phyloP scores from a whole-genome alignment of 1,139 yeast species.

The Sugiyamaella neomexicana region DNA sequence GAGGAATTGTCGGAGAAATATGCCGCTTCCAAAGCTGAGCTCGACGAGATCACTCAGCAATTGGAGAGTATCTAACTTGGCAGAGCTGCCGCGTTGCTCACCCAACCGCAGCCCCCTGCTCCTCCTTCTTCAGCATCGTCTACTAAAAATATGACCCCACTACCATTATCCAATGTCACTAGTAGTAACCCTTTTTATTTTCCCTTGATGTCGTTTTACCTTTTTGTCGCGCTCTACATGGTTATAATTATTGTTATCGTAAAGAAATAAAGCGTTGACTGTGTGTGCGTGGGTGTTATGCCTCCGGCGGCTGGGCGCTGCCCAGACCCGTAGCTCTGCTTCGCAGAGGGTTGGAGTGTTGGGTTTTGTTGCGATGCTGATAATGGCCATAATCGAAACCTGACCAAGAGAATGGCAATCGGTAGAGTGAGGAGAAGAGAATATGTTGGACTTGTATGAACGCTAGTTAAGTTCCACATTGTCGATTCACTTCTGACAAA shows the following conservation, averaged over 20 bases:
- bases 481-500: too few species aligned
- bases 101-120: not conserved
- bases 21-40: constrained; percentile 80
- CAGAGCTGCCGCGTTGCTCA: not conserved
- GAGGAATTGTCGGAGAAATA: constrained; percentile 86
- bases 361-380: too few species aligned
- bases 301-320: not conserved
- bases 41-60: constrained; percentile 92
- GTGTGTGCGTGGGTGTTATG: not conserved
- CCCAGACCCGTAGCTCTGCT: not conserved
- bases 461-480: too few species aligned
- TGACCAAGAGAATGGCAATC: too few species aligned
- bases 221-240: constrained; percentile 3
- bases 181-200: not conserved
- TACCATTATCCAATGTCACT: not conserved
- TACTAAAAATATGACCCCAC: not conserved
- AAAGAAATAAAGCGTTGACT: not conserved
- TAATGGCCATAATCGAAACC: too few species aligned
- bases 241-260: constrained; percentile 11
- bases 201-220: not conserved
- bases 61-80: constrained; percentile 70
- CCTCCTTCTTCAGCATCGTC: not conserved
- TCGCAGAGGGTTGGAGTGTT: too few species aligned
- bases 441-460: too few species aligned
- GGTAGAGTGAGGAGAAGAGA: too few species aligned